These are phyloP conservation scores for Apiospora sp. DNA, from an alignment of 2,329 filamentous ascomycete species.

Conservation along the genomic window DNA sequence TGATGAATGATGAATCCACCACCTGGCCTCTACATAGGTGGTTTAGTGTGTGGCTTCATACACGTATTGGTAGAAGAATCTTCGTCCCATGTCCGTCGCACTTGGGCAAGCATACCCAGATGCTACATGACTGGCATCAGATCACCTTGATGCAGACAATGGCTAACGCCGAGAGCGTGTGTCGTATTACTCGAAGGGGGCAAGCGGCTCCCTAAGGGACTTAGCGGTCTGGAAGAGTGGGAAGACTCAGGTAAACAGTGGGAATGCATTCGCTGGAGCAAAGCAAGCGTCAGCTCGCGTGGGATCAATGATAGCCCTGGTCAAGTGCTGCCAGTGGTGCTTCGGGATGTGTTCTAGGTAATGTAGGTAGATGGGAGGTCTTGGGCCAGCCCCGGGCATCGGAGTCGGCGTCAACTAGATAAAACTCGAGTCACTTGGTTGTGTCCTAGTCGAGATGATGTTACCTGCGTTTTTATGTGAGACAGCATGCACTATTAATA, in stretches of 20 bases:
- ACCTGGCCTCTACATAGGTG: background rate
- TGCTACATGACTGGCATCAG: constrained; percentile 18
- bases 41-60: background rate
- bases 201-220: background rate
- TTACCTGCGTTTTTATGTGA: constrained; percentile 1
- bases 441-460: background rate
- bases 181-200: constrained; percentile 10
- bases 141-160: background rate
- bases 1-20: background rate
- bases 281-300: constrained; percentile 13
- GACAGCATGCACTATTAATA: constrained; percentile 8
- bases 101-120: background rate
- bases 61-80: background rate
- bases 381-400: background rate
- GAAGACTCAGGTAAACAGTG: constrained; percentile 5
- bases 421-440: background rate
- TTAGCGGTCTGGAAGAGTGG: constrained; percentile 18
- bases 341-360: background rate
- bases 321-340: background rate
- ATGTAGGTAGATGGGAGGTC: no score
- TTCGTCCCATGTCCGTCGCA: constrained; percentile 17
- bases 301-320: background rate
- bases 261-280: constrained; percentile 16
- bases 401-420: background rate
- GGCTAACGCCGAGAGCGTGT: constrained; percentile 17